Conservation (phyloP, 2,329 filamentous ascomycete species). For the Pseudogymnoascus sp. region DNA sequence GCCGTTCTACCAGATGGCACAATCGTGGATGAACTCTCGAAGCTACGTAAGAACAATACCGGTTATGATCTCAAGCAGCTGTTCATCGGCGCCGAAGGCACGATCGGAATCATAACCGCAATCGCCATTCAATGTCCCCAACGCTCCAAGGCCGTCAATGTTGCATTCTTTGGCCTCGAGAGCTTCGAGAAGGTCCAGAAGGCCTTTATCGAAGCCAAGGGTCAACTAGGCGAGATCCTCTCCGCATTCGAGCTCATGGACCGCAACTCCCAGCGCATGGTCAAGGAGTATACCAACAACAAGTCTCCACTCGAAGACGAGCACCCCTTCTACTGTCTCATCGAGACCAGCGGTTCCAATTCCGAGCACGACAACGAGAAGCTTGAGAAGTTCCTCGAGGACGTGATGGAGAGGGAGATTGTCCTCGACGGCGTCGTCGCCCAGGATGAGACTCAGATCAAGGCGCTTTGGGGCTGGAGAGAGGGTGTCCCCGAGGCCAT, state of each 20-base stretch:
- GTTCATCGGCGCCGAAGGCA: constrained; percentile 93
- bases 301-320: constrained; percentile 75
- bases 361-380: constrained; percentile 89
- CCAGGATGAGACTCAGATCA: constrained; percentile 85
- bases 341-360: constrained; percentile 95
- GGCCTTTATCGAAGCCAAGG: constrained; percentile 84
- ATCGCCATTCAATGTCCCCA: constrained; percentile 86
- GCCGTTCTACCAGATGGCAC: constrained; percentile 91
- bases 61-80: constrained; percentile 96
- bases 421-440: constrained; percentile 86
- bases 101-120: constrained; percentile 87
- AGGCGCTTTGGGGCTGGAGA: constrained; percentile 81
- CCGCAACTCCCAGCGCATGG: constrained; percentile 68
- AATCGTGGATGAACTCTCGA: constrained; percentile 80
- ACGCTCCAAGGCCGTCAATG: constrained; percentile 80
- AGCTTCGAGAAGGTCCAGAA: constrained; percentile 83
- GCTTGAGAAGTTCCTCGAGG: constrained; percentile 80
- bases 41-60: constrained; percentile 94
- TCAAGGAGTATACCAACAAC: constrained; percentile 65
- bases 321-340: constrained; percentile 89
- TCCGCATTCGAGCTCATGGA: constrained; percentile 99
- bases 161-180: constrained; percentile 86
- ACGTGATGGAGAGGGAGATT: constrained; percentile 82
- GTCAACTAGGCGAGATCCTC: constrained; percentile 85
- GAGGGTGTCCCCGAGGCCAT: constrained; percentile 88